These are phyloP conservation scores for Cercospora zeae-maydis DNA, from an alignment of 2,329 filamentous ascomycete genomes.

Conservation along the genomic window DNA sequence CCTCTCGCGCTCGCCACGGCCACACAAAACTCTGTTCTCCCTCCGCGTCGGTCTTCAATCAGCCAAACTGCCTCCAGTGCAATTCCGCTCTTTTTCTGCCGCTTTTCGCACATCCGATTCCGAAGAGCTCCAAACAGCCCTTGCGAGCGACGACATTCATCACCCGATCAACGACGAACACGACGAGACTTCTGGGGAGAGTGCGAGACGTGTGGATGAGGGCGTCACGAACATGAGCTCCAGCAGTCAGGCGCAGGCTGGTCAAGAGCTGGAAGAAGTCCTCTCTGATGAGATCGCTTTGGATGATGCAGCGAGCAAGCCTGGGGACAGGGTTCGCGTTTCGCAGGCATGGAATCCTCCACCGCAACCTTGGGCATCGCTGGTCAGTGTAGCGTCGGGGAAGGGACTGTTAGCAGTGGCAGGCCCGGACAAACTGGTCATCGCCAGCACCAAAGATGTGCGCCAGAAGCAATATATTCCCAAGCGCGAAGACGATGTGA, in stretches of 20 bases:
- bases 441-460: constrained; percentile 73
- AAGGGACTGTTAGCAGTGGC: constrained; percentile 83
- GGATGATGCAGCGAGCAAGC: constrained; percentile 58
- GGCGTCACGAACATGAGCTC: constrained; percentile 9
- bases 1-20: constrained; percentile 11
- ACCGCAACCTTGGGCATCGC: constrained; percentile 72
- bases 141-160: neutral
- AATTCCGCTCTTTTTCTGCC: constrained; percentile 19
- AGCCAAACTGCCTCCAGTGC: constrained; percentile 17
- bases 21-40: constrained; percentile 5
- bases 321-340: constrained; percentile 4
- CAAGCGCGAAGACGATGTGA: constrained; percentile 43
- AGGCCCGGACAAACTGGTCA: constrained; percentile 71
- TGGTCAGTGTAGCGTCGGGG: constrained; percentile 76
- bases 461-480: constrained; percentile 64
- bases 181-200: neutral
- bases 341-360: constrained; percentile 46
- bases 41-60: constrained; percentile 16
- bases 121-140: constrained; percentile 8
- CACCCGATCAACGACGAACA: constrained; percentile 4
- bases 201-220: constrained; percentile 4
- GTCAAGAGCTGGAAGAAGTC: constrained; percentile 55
- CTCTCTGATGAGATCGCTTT: constrained; percentile 80
- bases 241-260: constrained; percentile 59
- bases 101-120: constrained; percentile 8